Conservation (phyloP, 371 early-diverging fungal genomes). For the Mortierella sp. region DNA sequence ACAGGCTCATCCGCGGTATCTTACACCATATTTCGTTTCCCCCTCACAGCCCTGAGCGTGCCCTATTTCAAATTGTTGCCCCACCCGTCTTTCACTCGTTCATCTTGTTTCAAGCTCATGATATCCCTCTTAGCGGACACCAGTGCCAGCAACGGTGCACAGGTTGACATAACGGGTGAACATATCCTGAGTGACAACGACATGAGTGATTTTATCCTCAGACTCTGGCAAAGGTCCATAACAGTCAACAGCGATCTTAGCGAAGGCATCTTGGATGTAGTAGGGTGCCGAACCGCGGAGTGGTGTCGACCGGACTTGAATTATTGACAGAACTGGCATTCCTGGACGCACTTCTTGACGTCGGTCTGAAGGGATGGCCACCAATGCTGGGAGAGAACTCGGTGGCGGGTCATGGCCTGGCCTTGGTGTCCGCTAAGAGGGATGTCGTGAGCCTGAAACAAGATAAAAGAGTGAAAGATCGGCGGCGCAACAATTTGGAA, state of each 20-base stretch:
- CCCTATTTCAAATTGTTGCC: conserved; percentile 1
- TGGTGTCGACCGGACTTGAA: conserved; percentile 13
- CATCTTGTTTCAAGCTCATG: too few species aligned
- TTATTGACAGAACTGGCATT: conserved; percentile 3
- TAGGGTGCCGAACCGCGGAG: not conserved
- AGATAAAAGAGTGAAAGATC: conserved; percentile 1
- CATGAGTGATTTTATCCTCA: not conserved
- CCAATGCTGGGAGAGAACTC: conserved; percentile 5
- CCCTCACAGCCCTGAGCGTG: conserved; percentile 13
- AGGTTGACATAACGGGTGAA: conserved; percentile 21
- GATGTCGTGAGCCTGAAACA: conserved; percentile 19
- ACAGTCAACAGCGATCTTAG: conserved; percentile 15
- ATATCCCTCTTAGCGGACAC: too few species aligned
- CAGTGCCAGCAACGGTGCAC: not conserved
- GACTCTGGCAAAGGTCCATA: conserved; percentile 15
- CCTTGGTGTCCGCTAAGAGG: conserved; percentile 16
- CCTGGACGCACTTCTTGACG: not conserved
- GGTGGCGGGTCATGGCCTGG: conserved; percentile 3
- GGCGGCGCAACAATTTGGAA: conserved; percentile 9
- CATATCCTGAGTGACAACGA: conserved; percentile 20
- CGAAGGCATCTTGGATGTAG: not conserved
- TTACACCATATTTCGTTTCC: conserved; percentile 12
- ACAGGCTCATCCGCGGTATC: conserved; percentile 5
- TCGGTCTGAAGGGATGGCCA: conserved; percentile 5
- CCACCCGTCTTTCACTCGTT: conserved; percentile 13